These are phyloP conservation scores for Fusarium sp. DNA, from an alignment of 2,329 filamentous ascomycete species.

Conservation along the genomic window DNA sequence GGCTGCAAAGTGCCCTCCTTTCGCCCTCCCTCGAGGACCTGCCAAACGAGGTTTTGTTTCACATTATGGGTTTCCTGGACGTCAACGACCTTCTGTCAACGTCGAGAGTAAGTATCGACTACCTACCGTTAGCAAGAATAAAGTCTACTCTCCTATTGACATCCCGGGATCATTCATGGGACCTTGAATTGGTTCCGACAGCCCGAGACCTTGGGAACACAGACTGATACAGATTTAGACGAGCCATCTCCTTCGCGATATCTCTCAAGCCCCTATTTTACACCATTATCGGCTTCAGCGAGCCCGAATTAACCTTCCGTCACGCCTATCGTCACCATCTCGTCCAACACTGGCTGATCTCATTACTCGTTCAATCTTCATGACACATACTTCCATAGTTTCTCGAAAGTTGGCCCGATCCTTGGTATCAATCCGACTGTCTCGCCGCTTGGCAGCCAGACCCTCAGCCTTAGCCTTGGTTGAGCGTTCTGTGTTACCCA, in stretches of 20 bases:
- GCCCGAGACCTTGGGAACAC: neutral
- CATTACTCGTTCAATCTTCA: conserved; percentile 70
- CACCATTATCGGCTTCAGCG: conserved; percentile 69
- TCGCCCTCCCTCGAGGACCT: conserved; percentile 51
- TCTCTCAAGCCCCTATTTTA: conserved; percentile 72
- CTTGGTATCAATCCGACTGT: conserved; percentile 72
- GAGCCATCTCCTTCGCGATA: conserved; percentile 67
- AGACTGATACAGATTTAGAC: conserved; percentile 54
- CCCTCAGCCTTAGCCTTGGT: conserved; percentile 70
- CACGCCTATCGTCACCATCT: conserved; percentile 64
- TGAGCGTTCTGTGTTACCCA: conserved; percentile 70
- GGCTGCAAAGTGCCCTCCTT: neutral
- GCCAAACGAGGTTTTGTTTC: conserved; percentile 66
- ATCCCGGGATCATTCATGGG: neutral
- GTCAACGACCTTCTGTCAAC: conserved; percentile 64
- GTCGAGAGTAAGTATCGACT: conserved; percentile 60
- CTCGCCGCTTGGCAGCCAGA: conserved; percentile 67
- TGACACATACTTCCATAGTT: conserved; percentile 71
- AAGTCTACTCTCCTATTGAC: neutral
- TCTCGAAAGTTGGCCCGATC: conserved; percentile 71
- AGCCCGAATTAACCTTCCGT: conserved; percentile 62
- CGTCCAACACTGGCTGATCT: conserved; percentile 70
- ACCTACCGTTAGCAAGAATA: conserved; percentile 1
- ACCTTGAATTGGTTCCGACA: neutral
- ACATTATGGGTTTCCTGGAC: conserved; percentile 65